Base-by-base conservation (phyloP, 768 basidiomycete genomes). In the Pleurotus tuber-regium region DNA sequence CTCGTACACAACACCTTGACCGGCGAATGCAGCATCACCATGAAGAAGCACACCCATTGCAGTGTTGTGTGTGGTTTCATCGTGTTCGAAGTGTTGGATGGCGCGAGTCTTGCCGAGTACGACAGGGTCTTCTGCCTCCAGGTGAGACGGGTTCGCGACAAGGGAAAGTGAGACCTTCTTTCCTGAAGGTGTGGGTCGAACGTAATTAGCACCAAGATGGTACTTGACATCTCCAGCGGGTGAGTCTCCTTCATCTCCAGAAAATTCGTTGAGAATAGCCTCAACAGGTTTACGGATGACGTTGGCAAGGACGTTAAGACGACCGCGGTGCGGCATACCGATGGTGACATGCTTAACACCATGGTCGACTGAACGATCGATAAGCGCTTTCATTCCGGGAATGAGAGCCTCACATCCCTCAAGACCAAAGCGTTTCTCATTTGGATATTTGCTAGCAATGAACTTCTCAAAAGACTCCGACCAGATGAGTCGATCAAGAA, bases 401-500 rank as follows among this genome's bases (percentile, higher is more conserved):
- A 98, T 89, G 59, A 99, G 86, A 24, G 92, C 82, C 71, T 99
- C 97, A 70, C 94, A 97, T 50, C 97, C 97, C 70, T 99, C 97
- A 36, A 99, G 82, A 69, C 97, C 97, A 70, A 99, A 99, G 41
- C 97, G 89, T 72, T 99, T 99, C 77, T 99, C 97, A 72, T 98
- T 99, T 59, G 97, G 97, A 73, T 92, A 97, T 69, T 98, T 99
- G 79, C 84, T 90, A 18, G 94, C 89, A 57, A 99, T 94, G 79
- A 98, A 99, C 63, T 94, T 94, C 70, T 99, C 97, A 63, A 98
- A 98, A 3, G 91, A 89, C 62, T 98, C 97, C n/a, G 96, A 98
- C 97, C 97, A 99, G 66, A 98, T 98, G 61, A 98, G 87, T 54
- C 97, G 91, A 73, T 99, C 97, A 51, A 99, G 83, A 57, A 99